A percentile compares a stretch with the other conserved stretches of the same genome.
phyloP scores from a whole-genome alignment of 768 basidiomycete genomes.

The Trametes villosa region DNA sequence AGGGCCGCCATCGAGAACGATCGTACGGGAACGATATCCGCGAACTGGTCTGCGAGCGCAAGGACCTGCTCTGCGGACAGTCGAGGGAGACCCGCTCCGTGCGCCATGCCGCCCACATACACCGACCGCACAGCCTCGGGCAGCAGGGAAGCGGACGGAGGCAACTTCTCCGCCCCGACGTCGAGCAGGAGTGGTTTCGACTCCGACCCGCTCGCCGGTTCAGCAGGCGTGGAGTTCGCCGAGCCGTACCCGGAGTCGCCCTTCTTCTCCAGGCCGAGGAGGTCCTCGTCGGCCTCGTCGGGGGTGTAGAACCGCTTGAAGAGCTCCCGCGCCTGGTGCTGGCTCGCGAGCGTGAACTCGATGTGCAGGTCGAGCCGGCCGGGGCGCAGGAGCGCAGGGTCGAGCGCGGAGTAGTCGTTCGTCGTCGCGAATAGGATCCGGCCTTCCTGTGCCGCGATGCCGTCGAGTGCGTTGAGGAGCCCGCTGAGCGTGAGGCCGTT shows the following conservation, averaged over 20 bases:
- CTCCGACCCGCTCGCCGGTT: neutral
- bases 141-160: neutral
- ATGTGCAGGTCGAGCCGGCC: slow-evolving; percentile 40
- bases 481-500: slow-evolving; percentile 66
- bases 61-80: slow-evolving; percentile 44
- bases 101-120: slow-evolving; percentile 5
- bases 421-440: slow-evolving; percentile 40
- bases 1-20: slow-evolving; percentile 56
- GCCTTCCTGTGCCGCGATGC: slow-evolving; percentile 43
- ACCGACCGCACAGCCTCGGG: neutral
- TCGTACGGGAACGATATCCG: slow-evolving; percentile 48
- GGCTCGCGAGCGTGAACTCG: slow-evolving; percentile 37
- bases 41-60: slow-evolving; percentile 59
- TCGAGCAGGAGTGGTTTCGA: neutral
- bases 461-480: slow-evolving; percentile 77
- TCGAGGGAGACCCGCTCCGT: neutral
- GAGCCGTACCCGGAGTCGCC: neutral
- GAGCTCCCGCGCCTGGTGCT: slow-evolving; percentile 36
- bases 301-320: slow-evolving; percentile 36
- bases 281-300: neutral
- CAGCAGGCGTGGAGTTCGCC: neutral
- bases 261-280: slow-evolving; percentile 3
- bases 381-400: slow-evolving; percentile 39
- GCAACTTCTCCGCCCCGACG: neutral
- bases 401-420: slow-evolving; percentile 35